Percentiles rank a stretch among this genome's conserved stretches.
Conservation (phyloP, 2,329 filamentous ascomycete genomes). For the Pestalotiopsis sp. region DNA sequence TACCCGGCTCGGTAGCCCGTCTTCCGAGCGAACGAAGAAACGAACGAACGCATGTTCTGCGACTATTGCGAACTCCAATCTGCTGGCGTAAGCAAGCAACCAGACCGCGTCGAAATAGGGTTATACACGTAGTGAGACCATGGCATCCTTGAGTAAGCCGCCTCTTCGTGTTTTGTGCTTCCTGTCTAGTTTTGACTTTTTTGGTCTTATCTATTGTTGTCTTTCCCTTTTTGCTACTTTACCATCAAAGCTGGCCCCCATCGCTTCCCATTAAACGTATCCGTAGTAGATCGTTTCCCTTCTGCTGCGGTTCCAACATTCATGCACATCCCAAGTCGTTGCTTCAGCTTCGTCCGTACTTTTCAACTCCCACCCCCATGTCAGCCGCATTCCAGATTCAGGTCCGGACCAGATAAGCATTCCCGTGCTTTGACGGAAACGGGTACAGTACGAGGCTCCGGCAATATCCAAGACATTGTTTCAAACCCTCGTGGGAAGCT, state of each 20-base stretch:
- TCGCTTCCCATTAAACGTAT: neutral
- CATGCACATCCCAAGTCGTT: neutral
- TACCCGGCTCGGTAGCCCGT: conserved; percentile 11
- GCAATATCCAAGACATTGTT: conserved; percentile 3
- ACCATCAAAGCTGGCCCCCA: neutral
- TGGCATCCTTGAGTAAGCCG: conserved; percentile 20
- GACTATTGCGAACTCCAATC: neutral
- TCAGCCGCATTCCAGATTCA: conserved; percentile 5
- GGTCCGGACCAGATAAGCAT: neutral
- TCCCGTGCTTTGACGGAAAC: conserved; percentile 7
- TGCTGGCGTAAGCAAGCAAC: conserved; percentile 10
- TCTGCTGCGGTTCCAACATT: neutral
- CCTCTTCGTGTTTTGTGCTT: neutral
- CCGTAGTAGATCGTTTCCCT: neutral
- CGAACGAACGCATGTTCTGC: conserved; percentile 1
- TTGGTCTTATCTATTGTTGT: neutral
- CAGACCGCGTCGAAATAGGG: neutral
- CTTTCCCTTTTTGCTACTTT: neutral
- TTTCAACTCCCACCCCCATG: neutral
- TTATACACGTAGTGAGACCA: conserved; percentile 9
- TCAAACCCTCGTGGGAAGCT: conserved; percentile 1
- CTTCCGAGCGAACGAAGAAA: neutral
- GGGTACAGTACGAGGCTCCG: neutral
- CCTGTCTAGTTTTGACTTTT: neutral
- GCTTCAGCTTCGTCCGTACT: conserved; percentile 7